Base-by-base conservation (phyloP, 2,329 filamentous ascomycete genomes). In the Colletotrichum acutatum region DNA sequence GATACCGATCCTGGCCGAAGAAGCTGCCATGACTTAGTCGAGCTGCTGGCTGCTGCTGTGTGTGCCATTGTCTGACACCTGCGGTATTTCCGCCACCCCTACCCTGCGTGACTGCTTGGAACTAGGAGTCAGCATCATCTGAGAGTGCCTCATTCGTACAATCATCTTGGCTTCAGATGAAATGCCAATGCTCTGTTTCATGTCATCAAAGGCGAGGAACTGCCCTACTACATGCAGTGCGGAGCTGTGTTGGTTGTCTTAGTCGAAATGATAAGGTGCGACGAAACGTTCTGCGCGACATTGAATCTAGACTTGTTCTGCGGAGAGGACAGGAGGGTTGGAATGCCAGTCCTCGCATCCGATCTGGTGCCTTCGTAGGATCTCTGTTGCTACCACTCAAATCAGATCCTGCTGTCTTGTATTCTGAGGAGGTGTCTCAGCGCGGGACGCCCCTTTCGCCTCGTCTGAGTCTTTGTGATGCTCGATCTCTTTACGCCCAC, bases 381-480 rank as follows among this genome's bases (percentile, higher is more conserved):
- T 26, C 28, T 24, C 52, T 63, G 11, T 42, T 54, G 49, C 49
- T 63, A 54, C 42, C 26, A 49, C 28, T 30, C 42, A 64, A 42
- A 37, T 49, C 34, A 53, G 46, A 63, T 49, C 19, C 67, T 24
- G 22, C 49, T 32, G 49, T 42, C 61, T n/a, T 24, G 49, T 62
- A 52, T 37, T 46, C 22, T 24, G 22, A 24, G 22, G n/a, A 19
- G 30, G 30, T 72, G 66, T 69, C 69, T 72, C 69, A 72, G 53
- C 59, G 49, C 66, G 69, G 69, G 69, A 63, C 14, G 53, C 59
- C 42, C 65, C 69, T 71, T 68, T 46, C 30, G 42, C 56, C 37
- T 30, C 61, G 46, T 26, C 46, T 26, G 57, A 57, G 46, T 26
- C n/a, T 49, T 26, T 46, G 56, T 67, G 56, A 42, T 22, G 34